Base-by-base conservation (phyloP, 345 rosid species). In the Gossypium thurberi region DNA sequence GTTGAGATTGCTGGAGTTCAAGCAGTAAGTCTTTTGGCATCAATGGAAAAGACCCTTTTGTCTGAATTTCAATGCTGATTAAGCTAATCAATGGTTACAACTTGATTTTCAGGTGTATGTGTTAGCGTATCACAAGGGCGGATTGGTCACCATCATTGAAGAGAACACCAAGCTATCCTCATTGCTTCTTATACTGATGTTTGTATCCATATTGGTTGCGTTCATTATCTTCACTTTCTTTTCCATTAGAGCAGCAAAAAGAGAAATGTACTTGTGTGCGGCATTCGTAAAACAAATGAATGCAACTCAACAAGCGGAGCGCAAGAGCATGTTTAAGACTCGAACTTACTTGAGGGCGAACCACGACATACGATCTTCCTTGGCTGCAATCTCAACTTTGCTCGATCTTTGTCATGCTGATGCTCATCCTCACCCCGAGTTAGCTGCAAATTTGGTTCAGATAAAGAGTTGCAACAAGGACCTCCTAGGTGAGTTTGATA, bases 311-410 rank as follows among this genome's bases (percentile, higher is more conserved):
- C 88, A 85, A 66, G 88, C 88, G 2, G 88, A 85, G 76, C 78
- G 84, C 26, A 91, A 91, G 70, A 88, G 90, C 73, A 87, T 84
- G 93, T 87, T 84, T 71, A 94, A 87, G 83, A 87, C 88, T 79
- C 76, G 71, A 44, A 91, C 90, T 1, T 86, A 88, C 61, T 85
- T 91, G 47, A 84, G 74, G 20, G 98, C 96, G 20, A 90, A 89
- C 78, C 98, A 94, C 14, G 96, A 94, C 57, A 85, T 91, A 76
- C 84, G 95, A 0, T 87, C 88, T 4, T 74, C 86, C 8, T 75
- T 93, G 33, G 90, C 92, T 0, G 90, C 84, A n/a, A 87, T 93
- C 58, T 81, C 78, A 6, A 88, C 90, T 50, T 76, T 85, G 55
- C 82, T 89, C 46, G 86, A 88, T 23, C 25, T 88, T 58, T 82